Evolutionary conservation across 331 rosid genomes (phyloP).

Genomic region (Malus hybrid): DNA sequence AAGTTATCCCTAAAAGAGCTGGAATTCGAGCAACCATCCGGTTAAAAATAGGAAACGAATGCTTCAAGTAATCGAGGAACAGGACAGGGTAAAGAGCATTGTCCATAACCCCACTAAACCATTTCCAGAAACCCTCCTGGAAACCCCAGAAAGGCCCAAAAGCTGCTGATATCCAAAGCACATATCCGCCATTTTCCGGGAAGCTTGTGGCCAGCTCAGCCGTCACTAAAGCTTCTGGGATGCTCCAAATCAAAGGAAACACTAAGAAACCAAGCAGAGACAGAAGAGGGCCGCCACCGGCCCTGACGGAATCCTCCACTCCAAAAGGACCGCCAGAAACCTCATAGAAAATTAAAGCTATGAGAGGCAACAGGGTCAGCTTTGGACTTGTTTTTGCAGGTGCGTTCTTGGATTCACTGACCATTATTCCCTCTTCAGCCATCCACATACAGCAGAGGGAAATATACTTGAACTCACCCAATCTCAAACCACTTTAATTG

Average conservation of each 20-base stretch:
- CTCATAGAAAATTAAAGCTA: constrained; percentile 80
- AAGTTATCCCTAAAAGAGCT: constrained; percentile 53
- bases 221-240: constrained; percentile 76
- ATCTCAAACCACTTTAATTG: background rate
- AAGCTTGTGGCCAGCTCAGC: constrained; percentile 83
- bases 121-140: constrained; percentile 85
- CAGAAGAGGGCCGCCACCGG: constrained; percentile 72
- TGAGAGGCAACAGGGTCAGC: constrained; percentile 60
- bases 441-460: constrained; percentile 12
- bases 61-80: constrained; percentile 77
- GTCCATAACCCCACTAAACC: constrained; percentile 90
- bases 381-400: constrained; percentile 33
- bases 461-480: background rate
- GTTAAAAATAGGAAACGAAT: constrained; percentile 55
- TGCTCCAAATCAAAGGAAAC: constrained; percentile 72
- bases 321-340: constrained; percentile 93
- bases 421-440: constrained; percentile 46
- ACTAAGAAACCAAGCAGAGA: constrained; percentile 62
- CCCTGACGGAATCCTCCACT: constrained; percentile 69
- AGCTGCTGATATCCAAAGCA: constrained; percentile 66
- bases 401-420: constrained; percentile 15
- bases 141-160: constrained; percentile 91
- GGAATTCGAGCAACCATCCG: constrained; percentile 48
- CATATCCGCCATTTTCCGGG: constrained; percentile 80
- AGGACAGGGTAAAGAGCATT: constrained; percentile 80